Conservation (phyloP, 371 early-diverging fungal genomes). For the Circinella umbellata region DNA sequence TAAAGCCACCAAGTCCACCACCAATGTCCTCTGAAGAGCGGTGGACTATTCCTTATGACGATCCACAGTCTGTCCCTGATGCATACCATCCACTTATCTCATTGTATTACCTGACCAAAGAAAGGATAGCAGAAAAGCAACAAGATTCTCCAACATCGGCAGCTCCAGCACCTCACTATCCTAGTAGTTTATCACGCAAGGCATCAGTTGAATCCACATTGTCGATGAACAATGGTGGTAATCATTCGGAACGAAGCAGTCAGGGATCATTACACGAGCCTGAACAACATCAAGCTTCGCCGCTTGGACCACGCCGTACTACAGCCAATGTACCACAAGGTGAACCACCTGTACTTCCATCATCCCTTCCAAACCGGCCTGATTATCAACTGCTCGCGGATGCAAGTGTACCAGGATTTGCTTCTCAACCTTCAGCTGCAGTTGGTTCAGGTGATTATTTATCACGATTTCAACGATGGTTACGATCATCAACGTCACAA, state of each 20-base stretch:
- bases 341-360: constrained; percentile 12
- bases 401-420: constrained; percentile 29
- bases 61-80: constrained; percentile 51
- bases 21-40: constrained; percentile 6
- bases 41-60: constrained; percentile 29
- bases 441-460: constrained; percentile 42
- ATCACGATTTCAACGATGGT: constrained; percentile 49
- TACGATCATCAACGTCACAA: constrained; percentile 47
- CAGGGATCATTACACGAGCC: constrained; percentile 36
- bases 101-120: constrained; percentile 83
- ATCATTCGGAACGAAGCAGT: constrained; percentile 41
- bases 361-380: constrained; percentile 20
- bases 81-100: constrained; percentile 77
- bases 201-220: constrained; percentile 41
- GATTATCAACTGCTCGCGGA: constrained; percentile 21
- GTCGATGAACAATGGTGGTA: constrained; percentile 16
- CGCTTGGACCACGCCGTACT: constrained; percentile 4
- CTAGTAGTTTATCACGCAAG: constrained; percentile 32
- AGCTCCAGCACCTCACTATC: constrained; percentile 4
- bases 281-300: not conserved
- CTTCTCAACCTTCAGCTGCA: constrained; percentile 38
- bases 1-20: constrained; percentile 12
- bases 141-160: constrained; percentile 21
- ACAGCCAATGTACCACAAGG: constrained; percentile 13
- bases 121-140: constrained; percentile 67